Percentiles rank a stretch among this genome's conserved stretches.
phyloP scores from a whole-genome alignment of 805 yeast species.

The Wickerhamomyces chaumierensis region DNA sequence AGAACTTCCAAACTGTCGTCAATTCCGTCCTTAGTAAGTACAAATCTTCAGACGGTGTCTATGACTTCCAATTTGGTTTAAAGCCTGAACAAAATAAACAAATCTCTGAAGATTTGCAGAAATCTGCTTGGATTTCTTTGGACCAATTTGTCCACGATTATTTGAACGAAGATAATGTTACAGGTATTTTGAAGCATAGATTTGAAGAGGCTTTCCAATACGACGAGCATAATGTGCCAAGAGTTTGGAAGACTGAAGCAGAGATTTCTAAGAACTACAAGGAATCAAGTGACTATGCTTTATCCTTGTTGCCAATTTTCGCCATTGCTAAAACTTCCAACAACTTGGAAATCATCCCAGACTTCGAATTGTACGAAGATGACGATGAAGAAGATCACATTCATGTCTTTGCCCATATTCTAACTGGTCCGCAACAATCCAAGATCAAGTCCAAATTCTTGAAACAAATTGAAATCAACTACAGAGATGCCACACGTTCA shows the following conservation, averaged over 20 bases:
- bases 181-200: constrained; percentile 56
- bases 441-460: constrained; percentile 49
- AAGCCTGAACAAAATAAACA: constrained; percentile 29
- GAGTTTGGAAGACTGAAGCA: constrained; percentile 60
- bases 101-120: constrained; percentile 33
- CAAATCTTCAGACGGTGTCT: constrained; percentile 19
- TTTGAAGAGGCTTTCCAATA: constrained; percentile 80
- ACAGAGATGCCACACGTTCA: constrained; percentile 82
- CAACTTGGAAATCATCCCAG: constrained; percentile 51
- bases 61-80: constrained; percentile 58
- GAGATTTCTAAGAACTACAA: constrained; percentile 63
- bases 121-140: constrained; percentile 56
- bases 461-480: constrained; percentile 67
- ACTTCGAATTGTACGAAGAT: constrained; percentile 30
- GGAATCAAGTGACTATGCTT: constrained; percentile 46
- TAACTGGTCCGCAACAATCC: constrained; percentile 46
- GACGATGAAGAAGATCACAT: constrained; percentile 29
- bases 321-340: constrained; percentile 37
- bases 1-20: constrained; percentile 29
- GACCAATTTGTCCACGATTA: constrained; percentile 47
- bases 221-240: constrained; percentile 74
- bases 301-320: constrained; percentile 46
- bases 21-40: constrained; percentile 21
- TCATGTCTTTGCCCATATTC: constrained; percentile 42
- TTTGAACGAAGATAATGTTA: constrained; percentile 54